A percentile compares a stretch with the other conserved stretches of the same genome.
Evolutionary conservation across 106 monocot genomes (phyloP).

Genomic region (Dendrobium catenatum): DNA sequence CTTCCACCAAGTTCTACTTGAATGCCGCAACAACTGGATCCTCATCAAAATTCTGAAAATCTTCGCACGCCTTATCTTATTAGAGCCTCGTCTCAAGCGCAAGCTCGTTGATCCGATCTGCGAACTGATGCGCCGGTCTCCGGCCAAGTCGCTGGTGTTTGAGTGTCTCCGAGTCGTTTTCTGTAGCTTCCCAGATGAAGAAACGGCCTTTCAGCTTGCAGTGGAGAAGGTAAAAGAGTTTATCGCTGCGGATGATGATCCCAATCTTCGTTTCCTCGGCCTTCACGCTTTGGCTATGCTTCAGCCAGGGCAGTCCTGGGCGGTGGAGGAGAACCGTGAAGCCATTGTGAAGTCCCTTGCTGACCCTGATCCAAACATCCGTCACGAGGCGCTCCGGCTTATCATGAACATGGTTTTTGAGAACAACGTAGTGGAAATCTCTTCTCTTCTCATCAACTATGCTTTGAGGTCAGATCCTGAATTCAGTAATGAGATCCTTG

Average conservation of each 20-base stretch:
- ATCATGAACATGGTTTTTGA: conserved; percentile 60
- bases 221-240: conserved; percentile 64
- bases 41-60: conserved; percentile 90
- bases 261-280: conserved; percentile 76
- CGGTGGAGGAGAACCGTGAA: conserved; percentile 56
- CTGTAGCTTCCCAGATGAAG: conserved; percentile 34
- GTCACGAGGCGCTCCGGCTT: conserved; percentile 56
- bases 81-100: conserved; percentile 55
- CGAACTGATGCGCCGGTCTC: conserved; percentile 46
- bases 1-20: conserved; percentile 46
- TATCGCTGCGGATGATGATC: conserved; percentile 53
- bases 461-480: conserved; percentile 62
- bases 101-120: conserved; percentile 61
- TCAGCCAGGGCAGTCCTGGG: conserved; percentile 40
- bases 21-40: conserved; percentile 66
- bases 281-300: conserved; percentile 56
- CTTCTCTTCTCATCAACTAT: conserved; percentile 39
- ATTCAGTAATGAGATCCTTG: conserved; percentile 75
- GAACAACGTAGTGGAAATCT: conserved; percentile 54
- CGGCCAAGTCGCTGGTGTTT: conserved; percentile 63
- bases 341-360: conserved; percentile 38
- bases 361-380: conserved; percentile 66
- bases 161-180: conserved; percentile 73
- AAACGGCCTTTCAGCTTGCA: conserved; percentile 42
- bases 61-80: conserved; percentile 42